These are phyloP conservation scores for Rhodocollybia butyracea DNA, from an alignment of 768 basidiomycete genomes.

Conservation along the genomic window DNA sequence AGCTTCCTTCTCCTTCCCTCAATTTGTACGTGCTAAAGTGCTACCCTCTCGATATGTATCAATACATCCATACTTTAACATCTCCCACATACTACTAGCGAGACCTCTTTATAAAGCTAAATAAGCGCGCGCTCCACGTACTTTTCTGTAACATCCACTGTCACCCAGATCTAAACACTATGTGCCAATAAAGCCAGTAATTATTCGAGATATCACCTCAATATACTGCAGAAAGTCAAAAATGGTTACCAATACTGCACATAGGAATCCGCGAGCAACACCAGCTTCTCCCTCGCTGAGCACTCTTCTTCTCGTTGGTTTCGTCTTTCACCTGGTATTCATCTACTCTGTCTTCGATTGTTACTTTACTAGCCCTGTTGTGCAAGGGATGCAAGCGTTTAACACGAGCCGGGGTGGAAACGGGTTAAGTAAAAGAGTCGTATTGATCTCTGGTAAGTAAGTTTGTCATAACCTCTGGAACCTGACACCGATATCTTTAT, in stretches of 20 bases:
- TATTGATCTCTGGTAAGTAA: constrained; percentile 73
- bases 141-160: too few relatives aligned
- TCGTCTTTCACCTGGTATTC: constrained; percentile 53
- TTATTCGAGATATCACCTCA: too few relatives aligned
- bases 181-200: too few relatives aligned
- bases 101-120: too few relatives aligned
- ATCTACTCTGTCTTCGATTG: constrained; percentile 72
- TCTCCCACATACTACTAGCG: too few relatives aligned
- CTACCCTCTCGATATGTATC: too few relatives aligned
- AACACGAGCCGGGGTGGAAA: constrained; percentile 24
- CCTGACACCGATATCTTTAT: constrained; percentile 2
- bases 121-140: too few relatives aligned
- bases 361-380: constrained; percentile 83
- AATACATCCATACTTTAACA: too few relatives aligned
- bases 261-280: background rate
- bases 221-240: too few relatives aligned
- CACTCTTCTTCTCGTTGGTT: constrained; percentile 39
- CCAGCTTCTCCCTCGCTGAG: background rate
- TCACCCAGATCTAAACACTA: too few relatives aligned
- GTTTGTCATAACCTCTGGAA: background rate
- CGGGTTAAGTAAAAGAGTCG: background rate
- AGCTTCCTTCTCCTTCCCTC: too few relatives aligned
- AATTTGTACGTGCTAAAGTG: too few relatives aligned
- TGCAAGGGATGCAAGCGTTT: constrained; percentile 69
- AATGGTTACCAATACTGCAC: background rate